phyloP scores from a whole-genome alignment of 352 stramenopile species.

The Phytophthora sp. region DNA sequence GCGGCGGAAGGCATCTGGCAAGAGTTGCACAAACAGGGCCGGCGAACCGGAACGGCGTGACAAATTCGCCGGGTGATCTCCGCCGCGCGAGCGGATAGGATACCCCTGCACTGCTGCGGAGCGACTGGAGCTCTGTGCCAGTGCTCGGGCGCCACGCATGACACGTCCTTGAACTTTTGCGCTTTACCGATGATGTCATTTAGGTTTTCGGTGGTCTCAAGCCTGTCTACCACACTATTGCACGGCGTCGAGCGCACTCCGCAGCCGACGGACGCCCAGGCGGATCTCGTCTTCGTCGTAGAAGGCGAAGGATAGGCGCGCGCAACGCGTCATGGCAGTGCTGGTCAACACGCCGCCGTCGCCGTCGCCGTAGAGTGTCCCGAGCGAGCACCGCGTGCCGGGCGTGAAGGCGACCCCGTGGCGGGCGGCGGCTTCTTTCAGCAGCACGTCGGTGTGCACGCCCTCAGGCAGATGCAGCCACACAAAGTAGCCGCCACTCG shows the following conservation, averaged over 20 bases:
- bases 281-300: constrained; percentile 80
- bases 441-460: constrained; percentile 55
- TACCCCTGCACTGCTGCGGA: too few species aligned
- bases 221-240: constrained; percentile 14
- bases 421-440: constrained; percentile 45
- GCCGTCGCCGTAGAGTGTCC: constrained; percentile 13
- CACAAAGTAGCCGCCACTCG: constrained; percentile 86
- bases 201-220: constrained; percentile 12
- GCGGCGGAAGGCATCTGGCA: constrained; percentile 6
- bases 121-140: background rate
- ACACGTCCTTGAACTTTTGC: constrained; percentile 23
- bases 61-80: background rate
- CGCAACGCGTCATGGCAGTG: constrained; percentile 46
- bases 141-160: background rate
- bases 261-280: constrained; percentile 62
- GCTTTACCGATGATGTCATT: constrained; percentile 23
- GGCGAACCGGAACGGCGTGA: constrained; percentile 4
- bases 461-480: constrained; percentile 68
- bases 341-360: constrained; percentile 22
- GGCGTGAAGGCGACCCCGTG: constrained; percentile 84
- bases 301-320: constrained; percentile 82
- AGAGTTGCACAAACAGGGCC: constrained; percentile 28
- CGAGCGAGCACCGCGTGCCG: constrained; percentile 66
- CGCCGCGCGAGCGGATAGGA: background rate
- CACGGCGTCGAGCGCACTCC: constrained; percentile 37